A percentile compares a stretch with the other conserved stretches of the same genome.
These are phyloP conservation scores for Striga hermonthica DNA, from an alignment of 305 asterid species.

Conservation along the genomic window DNA sequence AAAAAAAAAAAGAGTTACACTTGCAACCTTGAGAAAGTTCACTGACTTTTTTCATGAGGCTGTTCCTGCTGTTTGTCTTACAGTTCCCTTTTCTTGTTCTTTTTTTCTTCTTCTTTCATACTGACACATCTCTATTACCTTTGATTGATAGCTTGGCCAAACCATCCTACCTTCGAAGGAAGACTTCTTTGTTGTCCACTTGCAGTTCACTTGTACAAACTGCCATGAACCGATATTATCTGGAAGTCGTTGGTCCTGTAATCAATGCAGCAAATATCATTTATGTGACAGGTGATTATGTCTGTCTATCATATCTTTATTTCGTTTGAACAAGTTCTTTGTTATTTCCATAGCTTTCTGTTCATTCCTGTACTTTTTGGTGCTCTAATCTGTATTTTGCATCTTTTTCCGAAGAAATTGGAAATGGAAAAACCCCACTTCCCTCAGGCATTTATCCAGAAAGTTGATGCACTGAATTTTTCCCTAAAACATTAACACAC, in stretches of 20 bases:
- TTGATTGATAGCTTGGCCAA: conserved; percentile 51
- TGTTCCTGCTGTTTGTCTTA: neutral
- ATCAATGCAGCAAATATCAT: conserved; percentile 52
- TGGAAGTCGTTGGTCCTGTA: conserved; percentile 56
- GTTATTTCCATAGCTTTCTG: neutral
- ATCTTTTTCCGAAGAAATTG: too few species aligned
- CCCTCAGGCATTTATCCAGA: too few species aligned
- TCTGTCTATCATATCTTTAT: neutral
- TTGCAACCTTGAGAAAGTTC: too few species aligned
- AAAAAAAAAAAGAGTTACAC: too few species aligned
- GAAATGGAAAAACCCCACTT: too few species aligned
- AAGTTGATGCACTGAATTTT: neutral
- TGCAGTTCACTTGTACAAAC: conserved; percentile 52
- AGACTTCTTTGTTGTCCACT: conserved; percentile 54
- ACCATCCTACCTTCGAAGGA: conserved; percentile 51
- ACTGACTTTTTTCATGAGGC: too few species aligned
- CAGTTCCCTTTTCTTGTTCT: neutral
- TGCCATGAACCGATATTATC: conserved; percentile 56
- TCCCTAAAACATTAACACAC: too few species aligned
- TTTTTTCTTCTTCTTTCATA: neutral
- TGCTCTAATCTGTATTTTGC: too few species aligned
- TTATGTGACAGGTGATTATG: conserved; percentile 52
- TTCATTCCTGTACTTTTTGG: neutral
- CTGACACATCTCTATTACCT: conserved; percentile 20
- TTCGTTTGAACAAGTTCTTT: too few species aligned